Evolutionary conservation across 2,329 filamentous ascomycete genomes (phyloP).

Genomic region (Huntiella savannae): DNA sequence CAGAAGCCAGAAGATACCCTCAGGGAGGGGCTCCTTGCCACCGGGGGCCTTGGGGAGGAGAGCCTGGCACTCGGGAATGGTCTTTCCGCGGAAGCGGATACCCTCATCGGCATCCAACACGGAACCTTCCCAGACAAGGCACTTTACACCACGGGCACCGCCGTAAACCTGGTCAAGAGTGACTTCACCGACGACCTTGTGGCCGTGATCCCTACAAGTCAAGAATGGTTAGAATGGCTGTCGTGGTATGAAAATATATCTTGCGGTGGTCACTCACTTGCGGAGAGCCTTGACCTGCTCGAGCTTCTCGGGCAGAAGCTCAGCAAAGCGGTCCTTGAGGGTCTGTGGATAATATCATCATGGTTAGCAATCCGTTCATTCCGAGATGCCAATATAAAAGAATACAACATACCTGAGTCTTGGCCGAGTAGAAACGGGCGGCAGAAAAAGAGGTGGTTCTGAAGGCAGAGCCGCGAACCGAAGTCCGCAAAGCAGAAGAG

Average conservation of each 20-base stretch:
- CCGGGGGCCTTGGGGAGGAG: constrained; percentile 92
- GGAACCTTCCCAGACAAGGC: constrained; percentile 95
- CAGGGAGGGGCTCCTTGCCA: constrained; percentile 89
- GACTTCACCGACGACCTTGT: constrained; percentile 90
- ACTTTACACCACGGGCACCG: constrained; percentile 97
- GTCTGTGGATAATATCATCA: constrained; percentile 35
- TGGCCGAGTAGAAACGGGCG: constrained; percentile 80
- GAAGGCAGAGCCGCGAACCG: constrained; percentile 47
- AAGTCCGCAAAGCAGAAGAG: constrained; percentile 64
- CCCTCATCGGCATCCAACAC: constrained; percentile 97
- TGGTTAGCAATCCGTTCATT: neutral
- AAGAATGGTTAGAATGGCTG: constrained; percentile 12
- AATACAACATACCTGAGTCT: constrained; percentile 47
- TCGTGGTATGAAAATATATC: neutral
- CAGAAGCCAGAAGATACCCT: constrained; percentile 99
- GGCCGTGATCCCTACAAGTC: constrained; percentile 61
- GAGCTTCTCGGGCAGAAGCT: constrained; percentile 85
- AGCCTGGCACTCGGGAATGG: constrained; percentile 96
- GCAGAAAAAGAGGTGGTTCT: constrained; percentile 61
- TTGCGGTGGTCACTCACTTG: constrained; percentile 44
- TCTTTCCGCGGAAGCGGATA: constrained; percentile 98
- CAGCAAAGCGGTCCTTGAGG: constrained; percentile 95
- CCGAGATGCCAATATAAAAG: neutral
- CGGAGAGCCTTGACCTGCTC: constrained; percentile 98
- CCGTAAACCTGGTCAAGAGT: constrained; percentile 99